phyloP scores from a whole-genome alignment of 768 basidiomycete genomes.

The Boletus fagicola region DNA sequence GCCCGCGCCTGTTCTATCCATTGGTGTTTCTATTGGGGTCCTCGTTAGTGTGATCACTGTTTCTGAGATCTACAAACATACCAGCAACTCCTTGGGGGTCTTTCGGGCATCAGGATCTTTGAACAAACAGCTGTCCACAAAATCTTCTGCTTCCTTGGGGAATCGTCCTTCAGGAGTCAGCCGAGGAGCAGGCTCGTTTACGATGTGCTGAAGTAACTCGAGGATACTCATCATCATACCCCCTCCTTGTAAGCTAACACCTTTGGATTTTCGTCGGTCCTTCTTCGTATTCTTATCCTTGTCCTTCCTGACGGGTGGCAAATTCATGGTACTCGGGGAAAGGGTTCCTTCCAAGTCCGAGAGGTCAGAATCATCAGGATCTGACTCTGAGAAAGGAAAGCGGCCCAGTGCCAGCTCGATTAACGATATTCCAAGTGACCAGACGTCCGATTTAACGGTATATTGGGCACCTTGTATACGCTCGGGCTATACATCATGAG shows the following conservation, averaged over 20 bases:
- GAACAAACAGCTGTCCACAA: conserved; percentile 85
- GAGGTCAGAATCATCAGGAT: conserved; percentile 70
- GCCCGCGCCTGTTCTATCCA: conserved; percentile 69
- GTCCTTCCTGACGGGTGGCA: conserved; percentile 36
- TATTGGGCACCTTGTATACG: conserved; percentile 99
- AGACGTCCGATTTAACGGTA: conserved; percentile 98
- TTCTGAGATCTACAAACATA: conserved; percentile 29
- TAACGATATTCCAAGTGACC: conserved; percentile 96
- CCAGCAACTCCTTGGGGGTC: conserved; percentile 86
- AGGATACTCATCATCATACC: conserved; percentile 98
- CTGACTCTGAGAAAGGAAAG: conserved; percentile 91
- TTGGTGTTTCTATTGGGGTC: conserved; percentile 53
- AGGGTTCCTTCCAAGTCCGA: conserved; percentile 81
- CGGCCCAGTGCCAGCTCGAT: conserved; percentile 96
- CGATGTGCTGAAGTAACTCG: conserved; percentile 95
- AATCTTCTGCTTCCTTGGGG: conserved; percentile 73
- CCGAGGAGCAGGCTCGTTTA: conserved; percentile 95
- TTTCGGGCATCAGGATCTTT: conserved; percentile 85
- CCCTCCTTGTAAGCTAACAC: conserved; percentile 90
- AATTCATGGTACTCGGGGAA: conserved; percentile 59
- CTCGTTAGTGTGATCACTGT: conserved; percentile 9
- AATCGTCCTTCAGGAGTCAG: conserved; percentile 73
- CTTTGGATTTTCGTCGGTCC: conserved; percentile 85
- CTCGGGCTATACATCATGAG: conserved; percentile 68
- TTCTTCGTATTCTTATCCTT: conserved; percentile 57